Evolutionary conservation across 1,284 basidiomycete species (phyloP), one percentile per base, ranked within the genome.

Genomic region (Fomitopsis betulina): DNA sequence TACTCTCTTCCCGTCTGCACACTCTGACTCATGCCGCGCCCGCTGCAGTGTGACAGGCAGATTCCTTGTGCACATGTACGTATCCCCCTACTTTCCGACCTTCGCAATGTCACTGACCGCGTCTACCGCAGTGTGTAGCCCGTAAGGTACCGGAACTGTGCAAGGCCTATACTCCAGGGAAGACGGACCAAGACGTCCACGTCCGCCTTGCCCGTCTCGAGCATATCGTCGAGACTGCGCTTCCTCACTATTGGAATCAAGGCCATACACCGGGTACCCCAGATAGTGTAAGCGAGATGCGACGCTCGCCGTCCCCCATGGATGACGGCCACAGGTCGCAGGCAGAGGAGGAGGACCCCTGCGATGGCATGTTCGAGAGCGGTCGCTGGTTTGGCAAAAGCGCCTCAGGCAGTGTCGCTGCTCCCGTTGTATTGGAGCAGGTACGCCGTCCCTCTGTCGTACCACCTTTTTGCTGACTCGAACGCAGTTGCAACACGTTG

Each of bases 321-420:
- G 88, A 89, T 53, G 87, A 89, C 58, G 86, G 89, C 57, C 76
- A 72, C 57, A 80, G 79, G 53, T 91, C 89, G 13, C 81, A 85
- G 63, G 75, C 79, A 4, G 89, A 90, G 55, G 89, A 89, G 55
- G 84, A 87, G 58, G 89, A 91, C 64, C 81, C 85, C 2, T 82
- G 79, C 61, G 84, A 82, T 53, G 89, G 89, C n/a, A 82, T 83
- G 32, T 88, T 91, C 66, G 88, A 91, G 67, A 87, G 85, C 67
- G 90, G 90, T 27, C 87, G 85, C 69, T 92, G 91, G 90, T 92
- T 85, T 64, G 89, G 90, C n/a, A 86, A 83, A 65, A 89, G 86
- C 68, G 89, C 87, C 17, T 87, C 86, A 1, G 87, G 87, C 27
- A 89, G 87, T 65, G 79, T 93, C 62, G 88, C 89, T 43, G 86